Evolutionary conservation across 2,329 filamentous ascomycete species (phyloP).

Genomic region (Monilinia laxa): DNA sequence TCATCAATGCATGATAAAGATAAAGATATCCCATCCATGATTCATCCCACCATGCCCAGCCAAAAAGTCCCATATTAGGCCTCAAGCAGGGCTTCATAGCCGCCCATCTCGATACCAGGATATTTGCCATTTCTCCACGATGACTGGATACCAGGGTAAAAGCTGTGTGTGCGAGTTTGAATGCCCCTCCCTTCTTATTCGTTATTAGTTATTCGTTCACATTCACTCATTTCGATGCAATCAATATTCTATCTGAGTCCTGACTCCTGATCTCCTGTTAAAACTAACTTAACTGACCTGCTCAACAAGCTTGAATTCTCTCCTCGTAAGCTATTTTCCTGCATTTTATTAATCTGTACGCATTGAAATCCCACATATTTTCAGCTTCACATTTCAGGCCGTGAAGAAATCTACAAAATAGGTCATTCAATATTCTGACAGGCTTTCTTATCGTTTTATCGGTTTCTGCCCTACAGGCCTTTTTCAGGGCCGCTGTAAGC

Average conservation of each 20-base stretch:
- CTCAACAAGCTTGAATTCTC: constrained; percentile 2
- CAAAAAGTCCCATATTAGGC: too few relatives aligned
- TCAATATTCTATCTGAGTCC: neutral
- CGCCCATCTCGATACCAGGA: constrained; percentile 19
- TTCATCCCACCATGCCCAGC: neutral
- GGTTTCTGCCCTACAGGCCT: constrained; percentile 15
- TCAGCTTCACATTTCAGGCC: neutral
- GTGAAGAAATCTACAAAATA: neutral
- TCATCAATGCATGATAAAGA: too few relatives aligned
- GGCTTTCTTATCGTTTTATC: constrained; percentile 21
- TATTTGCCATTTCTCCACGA: constrained; percentile 10
- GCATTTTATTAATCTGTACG: constrained; percentile 1
- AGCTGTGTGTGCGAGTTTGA: constrained; percentile 1
- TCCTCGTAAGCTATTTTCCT: constrained; percentile 12
- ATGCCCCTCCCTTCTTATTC: constrained; percentile 19
- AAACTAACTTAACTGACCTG: neutral
- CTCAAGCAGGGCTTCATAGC: constrained; percentile 12
- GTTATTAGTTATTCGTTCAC: constrained; percentile 18
- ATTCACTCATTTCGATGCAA: constrained; percentile 20
- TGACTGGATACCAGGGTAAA: constrained; percentile 13
- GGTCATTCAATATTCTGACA: neutral
- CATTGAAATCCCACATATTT: neutral
- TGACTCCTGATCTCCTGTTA: neutral
- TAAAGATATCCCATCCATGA: too few relatives aligned
- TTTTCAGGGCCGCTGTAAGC: constrained; percentile 11